A percentile compares a stretch with the other conserved stretches of the same genome.
Conservation (phyloP, 2,329 filamentous ascomycete genomes). For the Penicillium sp. region DNA sequence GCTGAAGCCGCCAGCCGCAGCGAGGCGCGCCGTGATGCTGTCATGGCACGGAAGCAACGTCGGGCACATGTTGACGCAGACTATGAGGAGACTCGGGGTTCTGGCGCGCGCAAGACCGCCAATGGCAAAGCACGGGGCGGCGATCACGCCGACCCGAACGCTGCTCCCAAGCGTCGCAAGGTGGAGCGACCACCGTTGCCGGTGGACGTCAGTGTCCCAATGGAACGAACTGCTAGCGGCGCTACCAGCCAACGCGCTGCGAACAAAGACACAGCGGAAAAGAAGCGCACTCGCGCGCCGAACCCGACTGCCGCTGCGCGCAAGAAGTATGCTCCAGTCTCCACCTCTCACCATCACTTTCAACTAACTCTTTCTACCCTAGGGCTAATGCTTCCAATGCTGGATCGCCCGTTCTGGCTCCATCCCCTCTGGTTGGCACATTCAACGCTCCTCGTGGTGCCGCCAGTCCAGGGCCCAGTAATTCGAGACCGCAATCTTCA, state of each 20-base stretch:
- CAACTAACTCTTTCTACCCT: conserved; percentile 30
- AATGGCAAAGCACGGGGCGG: conserved; percentile 51
- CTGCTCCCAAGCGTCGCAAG: conserved; percentile 70
- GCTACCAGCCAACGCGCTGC: conserved; percentile 37
- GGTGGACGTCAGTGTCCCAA: conserved; percentile 35
- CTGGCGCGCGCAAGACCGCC: conserved; percentile 56
- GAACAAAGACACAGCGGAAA: conserved; percentile 64
- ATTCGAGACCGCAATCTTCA: conserved; percentile 65
- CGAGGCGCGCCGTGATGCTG: conserved; percentile 79
- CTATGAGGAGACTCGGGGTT: conserved; percentile 64
- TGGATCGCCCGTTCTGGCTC: conserved; percentile 70
- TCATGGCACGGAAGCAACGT: conserved; percentile 73
- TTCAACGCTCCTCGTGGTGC: conserved; percentile 61
- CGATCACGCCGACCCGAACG: conserved; percentile 27
- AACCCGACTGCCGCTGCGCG: conserved; percentile 66
- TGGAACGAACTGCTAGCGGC: conserved; percentile 45
- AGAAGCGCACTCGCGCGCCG: conserved; percentile 73
- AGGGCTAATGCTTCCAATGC: conserved; percentile 53
- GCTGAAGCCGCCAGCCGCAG: conserved; percentile 82
- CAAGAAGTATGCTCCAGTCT: conserved; percentile 65
- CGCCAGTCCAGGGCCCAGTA: conserved; percentile 62
- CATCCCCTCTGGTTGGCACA: conserved; percentile 72
- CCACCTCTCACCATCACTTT: not conserved
- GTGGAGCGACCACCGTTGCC: conserved; percentile 64
- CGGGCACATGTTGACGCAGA: conserved; percentile 76